A percentile compares a stretch with the other conserved stretches of the same genome.
phyloP scores from a whole-genome alignment of 2,329 filamentous ascomycete genomes.

The Pezicula carpinea region DNA sequence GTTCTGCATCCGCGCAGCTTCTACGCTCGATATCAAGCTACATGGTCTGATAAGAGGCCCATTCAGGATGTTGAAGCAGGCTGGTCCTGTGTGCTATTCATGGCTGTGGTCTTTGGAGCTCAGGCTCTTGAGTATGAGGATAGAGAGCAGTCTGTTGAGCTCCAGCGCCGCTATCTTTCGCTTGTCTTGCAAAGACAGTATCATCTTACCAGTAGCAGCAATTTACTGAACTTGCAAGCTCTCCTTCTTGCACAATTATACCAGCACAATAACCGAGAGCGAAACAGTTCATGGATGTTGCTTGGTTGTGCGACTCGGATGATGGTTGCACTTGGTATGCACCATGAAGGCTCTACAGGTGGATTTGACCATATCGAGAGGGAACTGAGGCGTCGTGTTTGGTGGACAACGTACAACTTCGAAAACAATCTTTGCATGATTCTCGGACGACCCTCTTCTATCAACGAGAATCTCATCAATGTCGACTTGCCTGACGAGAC shows the following conservation, averaged over 20 bases:
- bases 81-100: slow-evolving; percentile 36
- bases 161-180: slow-evolving; percentile 29
- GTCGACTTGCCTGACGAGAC: slow-evolving; percentile 23
- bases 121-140: slow-evolving; percentile 31
- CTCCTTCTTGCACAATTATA: slow-evolving; percentile 37
- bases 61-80: slow-evolving; percentile 33
- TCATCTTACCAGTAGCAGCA: slow-evolving; percentile 32
- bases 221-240: slow-evolving; percentile 37
- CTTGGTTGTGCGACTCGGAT: slow-evolving; percentile 37
- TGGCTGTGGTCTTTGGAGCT: slow-evolving; percentile 37
- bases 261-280: slow-evolving; percentile 36
- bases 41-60: slow-evolving; percentile 25
- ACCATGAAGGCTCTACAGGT: slow-evolving; percentile 34
- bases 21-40: slow-evolving; percentile 32
- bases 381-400: slow-evolving; percentile 25
- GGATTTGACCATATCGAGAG: slow-evolving; percentile 29
- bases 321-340: slow-evolving; percentile 39
- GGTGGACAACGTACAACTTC: slow-evolving; percentile 26
- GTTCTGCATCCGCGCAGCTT: slow-evolving; percentile 37
- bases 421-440: slow-evolving; percentile 27
- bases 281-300: slow-evolving; percentile 36
- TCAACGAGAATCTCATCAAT: slow-evolving; percentile 26
- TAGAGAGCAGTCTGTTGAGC: slow-evolving; percentile 24
- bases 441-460: slow-evolving; percentile 24
- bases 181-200: slow-evolving; percentile 31